Base-by-base conservation (phyloP, 2,329 filamentous ascomycete genomes). In the Diplocarpon mali region DNA sequence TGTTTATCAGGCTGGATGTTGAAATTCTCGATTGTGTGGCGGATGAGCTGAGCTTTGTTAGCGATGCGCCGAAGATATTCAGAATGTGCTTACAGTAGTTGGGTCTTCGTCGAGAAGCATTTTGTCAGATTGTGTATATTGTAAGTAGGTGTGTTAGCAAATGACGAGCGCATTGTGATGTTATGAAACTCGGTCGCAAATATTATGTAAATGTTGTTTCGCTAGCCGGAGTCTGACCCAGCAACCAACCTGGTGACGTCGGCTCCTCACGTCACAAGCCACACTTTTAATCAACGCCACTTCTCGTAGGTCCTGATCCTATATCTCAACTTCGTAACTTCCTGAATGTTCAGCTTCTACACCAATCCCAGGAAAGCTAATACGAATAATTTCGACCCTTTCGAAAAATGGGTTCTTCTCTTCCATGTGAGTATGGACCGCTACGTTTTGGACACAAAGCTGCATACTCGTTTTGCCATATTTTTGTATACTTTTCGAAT, bases 81-180 rank as follows among this genome's bases (percentile, higher is more conserved):
- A 16, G 17, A 12, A 31, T 34, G 15, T 38, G 62, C 76, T 49
- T 77, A 93, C 87, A 36, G 81, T 83, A 36, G 85, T 85, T 54
- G 89, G 90, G 64, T 92, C 85, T 69, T 95, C 89, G 67, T 94
- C 86, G 67, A 96, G 85, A 63, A 95, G 75, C 84, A 96, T 95
- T 53, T 67, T 87, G 69, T 49, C 11, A 24, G 13, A 34, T 35
- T 44, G 8, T 44, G 10, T 20, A 27, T 27, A 13, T 12, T 32
- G 16, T 9, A 8, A 24, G 27, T 16, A 1, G 28, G 27, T 32
- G 3, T 24, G 20, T 24, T 3, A 24, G 20, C 7, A 4, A 24
- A 24, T 24, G 4, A 7, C 20, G 20, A 24, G 20, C 20, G 7
- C 20, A 24, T 24, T 24, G 4, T 3, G 3, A 24, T 24, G 20